These are phyloP conservation scores for Chamaecrista fasciculata DNA, from an alignment of 306 rosid species.

Conservation along the genomic window DNA sequence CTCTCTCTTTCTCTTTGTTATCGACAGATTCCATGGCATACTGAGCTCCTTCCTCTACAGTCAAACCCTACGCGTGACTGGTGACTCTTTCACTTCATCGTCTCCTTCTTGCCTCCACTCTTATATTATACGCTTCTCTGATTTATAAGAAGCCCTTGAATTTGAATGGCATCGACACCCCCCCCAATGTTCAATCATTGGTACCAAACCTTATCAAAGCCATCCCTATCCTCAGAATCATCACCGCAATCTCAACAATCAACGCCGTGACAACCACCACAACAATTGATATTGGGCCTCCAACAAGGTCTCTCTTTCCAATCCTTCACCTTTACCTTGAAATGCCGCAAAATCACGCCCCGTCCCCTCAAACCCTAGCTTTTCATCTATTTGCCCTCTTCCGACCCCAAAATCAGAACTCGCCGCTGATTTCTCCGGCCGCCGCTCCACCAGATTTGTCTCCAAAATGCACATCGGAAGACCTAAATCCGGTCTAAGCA, in stretches of 20 bases:
- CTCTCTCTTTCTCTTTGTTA: too few species aligned
- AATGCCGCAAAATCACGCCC: constrained; percentile 33
- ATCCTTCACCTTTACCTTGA: constrained; percentile 34
- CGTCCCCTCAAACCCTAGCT: constrained; percentile 40
- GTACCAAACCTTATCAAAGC: constrained; percentile 46
- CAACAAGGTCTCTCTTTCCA: constrained; percentile 46
- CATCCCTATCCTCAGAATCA: constrained; percentile 47
- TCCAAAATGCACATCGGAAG: constrained; percentile 78
- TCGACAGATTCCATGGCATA: constrained; percentile 15
- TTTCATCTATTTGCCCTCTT: constrained; percentile 47
- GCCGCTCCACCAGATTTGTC: constrained; percentile 71
- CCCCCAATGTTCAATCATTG: constrained; percentile 59
- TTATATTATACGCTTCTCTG: constrained; percentile 3
- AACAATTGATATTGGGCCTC: constrained; percentile 44
- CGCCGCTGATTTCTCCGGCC: constrained; percentile 68
- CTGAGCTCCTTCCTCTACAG: background rate
- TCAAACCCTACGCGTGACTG: constrained; percentile 29
- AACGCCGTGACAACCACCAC: constrained; percentile 35
- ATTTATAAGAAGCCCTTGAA: background rate
- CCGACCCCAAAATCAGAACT: constrained; percentile 48
- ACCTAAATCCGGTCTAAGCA: constrained; percentile 47
- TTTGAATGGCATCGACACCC: constrained; percentile 64
- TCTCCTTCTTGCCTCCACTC: background rate
- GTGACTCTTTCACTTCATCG: background rate
- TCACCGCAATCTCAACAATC: constrained; percentile 36